Base-by-base conservation (phyloP, 176 grass and related monocot genomes). In the Elymus sibiricus region DNA sequence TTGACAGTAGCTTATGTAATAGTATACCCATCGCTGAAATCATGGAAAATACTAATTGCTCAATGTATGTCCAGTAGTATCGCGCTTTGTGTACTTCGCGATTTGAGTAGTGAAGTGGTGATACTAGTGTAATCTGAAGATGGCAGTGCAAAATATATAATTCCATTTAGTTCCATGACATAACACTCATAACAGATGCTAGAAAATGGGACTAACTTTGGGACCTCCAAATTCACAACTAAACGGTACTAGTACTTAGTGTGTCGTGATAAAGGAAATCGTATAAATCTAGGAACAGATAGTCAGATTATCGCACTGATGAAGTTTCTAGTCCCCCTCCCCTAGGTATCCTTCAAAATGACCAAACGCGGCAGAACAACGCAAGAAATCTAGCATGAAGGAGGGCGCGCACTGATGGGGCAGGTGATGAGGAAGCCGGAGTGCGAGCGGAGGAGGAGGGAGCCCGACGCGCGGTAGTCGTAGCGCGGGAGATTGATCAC, bases 391-490 rank as follows among this genome's bases (percentile, higher is more conserved):
- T 53, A 82, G 4, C 38, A 35, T 22, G 44, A 76, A n/a, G 58
- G 40, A 78, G 43, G 63, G 14, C 22, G 84, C 90, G 93, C 51
- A 98, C 93, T 95, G 81, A 98, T 98, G 60, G 96, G 96, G 82
- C 96, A 98, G 58, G 96, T 98, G 88, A 98, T 98, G 83, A 98
- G 93, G 82, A 98, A 98, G 4, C 96, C 96, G n/a, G 93, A 95
- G 64, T 87, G 89, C 61, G 96, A 91, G 70, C 79, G 81, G 5
- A 91, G 86, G 16, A 95, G 86, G 76, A 98, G 90, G 17, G 93
- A 94, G 64, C 93, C 84, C 11, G 90, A 85, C 0, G 93, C 93
- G 51, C 82, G 80, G 90, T 98, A 98, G 87, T 98, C 96, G 83
- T 92, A 98, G 53, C 93, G 94, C 26, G 96, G 96, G 86, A 98